Evolutionary conservation across 768 basidiomycete species (phyloP).

Genomic region (Hebeloma cylindrosporum): DNA sequence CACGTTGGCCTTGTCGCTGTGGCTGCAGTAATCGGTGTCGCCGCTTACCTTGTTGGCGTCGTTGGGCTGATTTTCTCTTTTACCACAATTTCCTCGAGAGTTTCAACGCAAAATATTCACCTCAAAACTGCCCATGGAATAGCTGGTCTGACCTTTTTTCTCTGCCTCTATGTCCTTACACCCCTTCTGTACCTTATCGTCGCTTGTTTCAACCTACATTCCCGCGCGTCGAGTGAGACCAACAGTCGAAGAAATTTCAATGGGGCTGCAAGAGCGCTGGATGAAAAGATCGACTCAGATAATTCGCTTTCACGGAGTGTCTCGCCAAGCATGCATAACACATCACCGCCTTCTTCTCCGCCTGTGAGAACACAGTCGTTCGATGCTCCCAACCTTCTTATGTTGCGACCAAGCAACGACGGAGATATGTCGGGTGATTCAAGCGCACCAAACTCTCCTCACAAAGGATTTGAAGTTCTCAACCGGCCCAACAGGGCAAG

Average conservation of each 20-base stretch:
- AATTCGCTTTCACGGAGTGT: slow-evolving; percentile 30
- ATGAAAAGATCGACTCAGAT: slow-evolving; percentile 32
- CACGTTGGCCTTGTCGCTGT: slow-evolving; percentile 30
- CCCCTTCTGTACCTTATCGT: slow-evolving; percentile 41
- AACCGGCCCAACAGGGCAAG: slow-evolving; percentile 45
- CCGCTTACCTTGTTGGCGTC: slow-evolving; percentile 57
- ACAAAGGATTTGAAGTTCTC: slow-evolving; percentile 50
- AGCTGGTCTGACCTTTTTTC: slow-evolving; percentile 64
- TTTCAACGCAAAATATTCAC: slow-evolving; percentile 24
- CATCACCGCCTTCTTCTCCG: slow-evolving; percentile 43
- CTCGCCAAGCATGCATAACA: slow-evolving; percentile 37
- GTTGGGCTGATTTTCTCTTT: slow-evolving; percentile 64
- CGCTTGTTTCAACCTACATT: slow-evolving; percentile 2
- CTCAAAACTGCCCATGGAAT: slow-evolving; percentile 63
- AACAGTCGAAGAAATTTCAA: slow-evolving; percentile 15
- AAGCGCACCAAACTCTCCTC: slow-evolving; percentile 38
- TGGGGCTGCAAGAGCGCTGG: slow-evolving; percentile 22
- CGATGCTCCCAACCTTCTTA: slow-evolving; percentile 45
- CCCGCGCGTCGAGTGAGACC: slow-evolving; percentile 5
- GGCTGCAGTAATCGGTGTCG: slow-evolving; percentile 39
- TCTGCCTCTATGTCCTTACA: slow-evolving; percentile 55
- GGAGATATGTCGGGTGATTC: slow-evolving; percentile 48
- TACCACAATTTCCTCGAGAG: slow-evolving; percentile 46
- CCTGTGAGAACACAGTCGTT: slow-evolving; percentile 50
- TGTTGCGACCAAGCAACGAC: slow-evolving; percentile 42